Conservation (phyloP, 2,329 filamentous ascomycete genomes). For the Epichloe amarillans region DNA sequence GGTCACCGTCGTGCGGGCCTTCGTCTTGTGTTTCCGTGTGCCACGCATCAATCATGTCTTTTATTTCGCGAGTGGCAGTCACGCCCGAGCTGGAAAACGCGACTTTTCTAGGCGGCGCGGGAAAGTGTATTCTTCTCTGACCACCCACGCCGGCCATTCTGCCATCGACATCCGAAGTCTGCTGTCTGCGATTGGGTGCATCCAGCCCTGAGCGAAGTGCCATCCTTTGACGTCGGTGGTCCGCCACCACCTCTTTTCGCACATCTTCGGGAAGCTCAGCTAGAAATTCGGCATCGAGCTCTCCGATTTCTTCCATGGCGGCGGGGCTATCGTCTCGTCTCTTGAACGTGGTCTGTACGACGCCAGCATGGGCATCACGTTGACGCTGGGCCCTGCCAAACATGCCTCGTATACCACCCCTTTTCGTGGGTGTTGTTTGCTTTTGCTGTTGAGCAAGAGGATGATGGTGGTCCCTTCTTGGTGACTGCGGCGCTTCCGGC, state of each 20-base stretch:
- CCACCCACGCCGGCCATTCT: conserved; percentile 16
- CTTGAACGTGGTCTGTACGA: conserved; percentile 62
- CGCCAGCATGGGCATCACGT: conserved; percentile 40
- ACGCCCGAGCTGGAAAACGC: conserved; percentile 31
- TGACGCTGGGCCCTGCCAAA: conserved; percentile 36
- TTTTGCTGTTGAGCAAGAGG: conserved; percentile 38
- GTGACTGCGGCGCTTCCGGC: conserved; percentile 32
- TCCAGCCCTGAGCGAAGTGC: conserved; percentile 42
- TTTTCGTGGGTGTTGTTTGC: conserved; percentile 52
- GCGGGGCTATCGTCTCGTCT: conserved; percentile 14
- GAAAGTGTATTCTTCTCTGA: conserved; percentile 34
- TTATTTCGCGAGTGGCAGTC: conserved; percentile 44
- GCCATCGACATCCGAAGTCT: conserved; percentile 12
- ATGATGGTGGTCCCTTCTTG: conserved; percentile 34
- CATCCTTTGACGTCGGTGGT: conserved; percentile 46
- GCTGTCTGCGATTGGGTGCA: conserved; percentile 16
- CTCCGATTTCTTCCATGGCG: conserved; percentile 25
- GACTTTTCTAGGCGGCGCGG: conserved; percentile 30
- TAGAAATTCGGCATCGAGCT: conserved; percentile 60
- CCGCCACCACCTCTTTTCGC: conserved; percentile 61
- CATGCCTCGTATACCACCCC: conserved; percentile 29
- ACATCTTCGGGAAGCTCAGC: conserved; percentile 73
- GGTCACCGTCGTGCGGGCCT: conserved; percentile 69
- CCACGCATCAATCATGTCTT: conserved; percentile 67
- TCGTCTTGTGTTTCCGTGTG: conserved; percentile 55